phyloP scores from a whole-genome alignment of 2,329 filamentous ascomycete genomes.

The Cytospora leucostoma region DNA sequence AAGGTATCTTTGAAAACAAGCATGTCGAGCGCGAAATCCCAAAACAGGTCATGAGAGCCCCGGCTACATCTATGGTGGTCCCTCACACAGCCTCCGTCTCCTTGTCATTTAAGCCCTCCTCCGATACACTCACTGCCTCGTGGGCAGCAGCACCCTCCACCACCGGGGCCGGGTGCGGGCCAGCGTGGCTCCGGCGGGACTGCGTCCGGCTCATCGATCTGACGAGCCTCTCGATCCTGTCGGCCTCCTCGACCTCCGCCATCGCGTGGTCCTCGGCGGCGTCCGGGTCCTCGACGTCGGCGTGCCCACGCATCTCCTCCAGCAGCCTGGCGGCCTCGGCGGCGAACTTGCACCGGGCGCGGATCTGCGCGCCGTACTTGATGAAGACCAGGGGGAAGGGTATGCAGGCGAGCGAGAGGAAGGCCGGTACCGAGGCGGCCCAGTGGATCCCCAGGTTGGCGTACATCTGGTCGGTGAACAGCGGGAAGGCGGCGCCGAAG shows the following conservation, averaged over 20 bases:
- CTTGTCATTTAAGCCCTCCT: slow-evolving; percentile 12
- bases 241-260: slow-evolving; percentile 22
- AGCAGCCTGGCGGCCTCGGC: slow-evolving; percentile 25
- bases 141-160: not conserved
- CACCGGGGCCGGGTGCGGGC: slow-evolving; percentile 1
- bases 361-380: slow-evolving; percentile 41
- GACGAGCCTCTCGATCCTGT: slow-evolving; percentile 25
- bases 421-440: slow-evolving; percentile 42
- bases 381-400: slow-evolving; percentile 43
- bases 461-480: slow-evolving; percentile 49
- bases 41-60: not conserved
- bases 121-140: not conserved
- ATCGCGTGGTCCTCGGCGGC: slow-evolving; percentile 24
- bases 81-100: slow-evolving; percentile 12
- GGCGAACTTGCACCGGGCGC: slow-evolving; percentile 38
- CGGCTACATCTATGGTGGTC: not conserved
- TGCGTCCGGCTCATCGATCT: slow-evolving; percentile 23
- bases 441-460: slow-evolving; percentile 25
- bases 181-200: slow-evolving; percentile 21
- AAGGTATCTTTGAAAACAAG: slow-evolving; percentile 13
- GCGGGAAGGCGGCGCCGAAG: slow-evolving; percentile 59
- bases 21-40: not conserved
- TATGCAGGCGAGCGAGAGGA: slow-evolving; percentile 43
- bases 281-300: slow-evolving; percentile 6
- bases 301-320: slow-evolving; percentile 22